Evolutionary conservation across 345 rosid species (phyloP).

Genomic region (Firmiana major): DNA sequence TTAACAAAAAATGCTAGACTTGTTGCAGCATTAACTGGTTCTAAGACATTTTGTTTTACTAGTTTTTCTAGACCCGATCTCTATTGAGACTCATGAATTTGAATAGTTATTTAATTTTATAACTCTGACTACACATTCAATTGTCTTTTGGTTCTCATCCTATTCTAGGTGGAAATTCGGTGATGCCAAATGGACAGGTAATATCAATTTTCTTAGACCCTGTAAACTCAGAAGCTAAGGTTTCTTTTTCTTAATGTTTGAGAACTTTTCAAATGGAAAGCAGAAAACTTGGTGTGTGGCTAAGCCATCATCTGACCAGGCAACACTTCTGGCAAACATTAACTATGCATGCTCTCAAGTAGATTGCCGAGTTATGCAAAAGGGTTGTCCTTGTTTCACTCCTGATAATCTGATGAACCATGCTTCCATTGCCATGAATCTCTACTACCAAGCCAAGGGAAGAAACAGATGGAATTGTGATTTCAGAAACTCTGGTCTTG

Average conservation of each 20-base stretch:
- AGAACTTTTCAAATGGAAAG: neutral
- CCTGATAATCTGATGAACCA: conserved; percentile 54
- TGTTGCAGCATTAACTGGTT: neutral
- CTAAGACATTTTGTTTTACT: neutral
- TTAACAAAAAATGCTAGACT: no score
- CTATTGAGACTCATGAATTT: neutral
- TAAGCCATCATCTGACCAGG: conserved; percentile 60
- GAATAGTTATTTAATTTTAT: neutral
- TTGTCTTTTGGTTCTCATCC: neutral
- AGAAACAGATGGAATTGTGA: conserved; percentile 64
- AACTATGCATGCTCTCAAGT: conserved; percentile 57
- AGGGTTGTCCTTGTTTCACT: conserved; percentile 45
- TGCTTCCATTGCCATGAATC: conserved; percentile 72
- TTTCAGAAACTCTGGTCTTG: conserved; percentile 55
- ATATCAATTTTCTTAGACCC: neutral
- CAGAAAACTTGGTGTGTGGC: conserved; percentile 76
- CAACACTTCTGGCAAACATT: conserved; percentile 43
- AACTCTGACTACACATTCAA: neutral
- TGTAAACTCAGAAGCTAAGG: neutral
- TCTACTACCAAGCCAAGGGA: conserved; percentile 64
- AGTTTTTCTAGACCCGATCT: neutral
- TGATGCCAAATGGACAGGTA: conserved; percentile 46
- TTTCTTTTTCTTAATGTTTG: neutral
- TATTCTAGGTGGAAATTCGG: conserved; percentile 29
- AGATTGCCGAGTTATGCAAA: conserved; percentile 46